These are phyloP conservation scores for Backusella liffmaniae DNA, from an alignment of 192 early-diverging fungal species.

Conservation along the genomic window DNA sequence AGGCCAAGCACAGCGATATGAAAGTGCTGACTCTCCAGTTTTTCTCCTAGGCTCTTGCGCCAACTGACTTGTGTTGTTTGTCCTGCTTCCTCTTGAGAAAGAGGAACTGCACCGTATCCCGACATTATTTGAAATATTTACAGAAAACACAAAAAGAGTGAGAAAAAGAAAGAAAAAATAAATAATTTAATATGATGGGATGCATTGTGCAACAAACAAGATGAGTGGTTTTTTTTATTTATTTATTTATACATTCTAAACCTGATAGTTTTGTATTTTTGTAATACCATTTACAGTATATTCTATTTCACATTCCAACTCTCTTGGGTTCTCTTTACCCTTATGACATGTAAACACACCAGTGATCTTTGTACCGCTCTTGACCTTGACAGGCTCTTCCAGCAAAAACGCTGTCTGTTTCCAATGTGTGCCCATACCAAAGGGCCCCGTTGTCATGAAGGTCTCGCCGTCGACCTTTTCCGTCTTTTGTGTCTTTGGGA, in stretches of 20 bases:
- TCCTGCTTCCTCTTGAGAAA: neutral
- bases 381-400: constrained; percentile 56
- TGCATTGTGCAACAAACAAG: neutral
- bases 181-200: neutral
- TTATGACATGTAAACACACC: constrained; percentile 70
- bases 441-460: constrained; percentile 60
- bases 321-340: constrained; percentile 62
- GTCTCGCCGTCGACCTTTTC: constrained; percentile 18
- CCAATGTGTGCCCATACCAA: constrained; percentile 92
- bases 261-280: constrained; percentile 17
- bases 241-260: neutral
- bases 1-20: constrained; percentile 29
- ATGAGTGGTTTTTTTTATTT: neutral
- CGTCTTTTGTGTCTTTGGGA: constrained; percentile 39
- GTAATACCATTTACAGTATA: constrained; percentile 32
- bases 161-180: neutral
- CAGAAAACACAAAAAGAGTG: neutral
- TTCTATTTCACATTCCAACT: constrained; percentile 64
- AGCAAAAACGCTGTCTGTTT: constrained; percentile 90
- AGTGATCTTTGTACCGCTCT: constrained; percentile 37
- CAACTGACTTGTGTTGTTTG: neutral
- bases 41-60: constrained; percentile 27
- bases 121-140: neutral
- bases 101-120: neutral
- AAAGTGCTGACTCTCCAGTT: constrained; percentile 18